Evolutionary conservation across 2,329 filamentous ascomycete genomes (phyloP).

Genomic region (Diaporthe nobilis): DNA sequence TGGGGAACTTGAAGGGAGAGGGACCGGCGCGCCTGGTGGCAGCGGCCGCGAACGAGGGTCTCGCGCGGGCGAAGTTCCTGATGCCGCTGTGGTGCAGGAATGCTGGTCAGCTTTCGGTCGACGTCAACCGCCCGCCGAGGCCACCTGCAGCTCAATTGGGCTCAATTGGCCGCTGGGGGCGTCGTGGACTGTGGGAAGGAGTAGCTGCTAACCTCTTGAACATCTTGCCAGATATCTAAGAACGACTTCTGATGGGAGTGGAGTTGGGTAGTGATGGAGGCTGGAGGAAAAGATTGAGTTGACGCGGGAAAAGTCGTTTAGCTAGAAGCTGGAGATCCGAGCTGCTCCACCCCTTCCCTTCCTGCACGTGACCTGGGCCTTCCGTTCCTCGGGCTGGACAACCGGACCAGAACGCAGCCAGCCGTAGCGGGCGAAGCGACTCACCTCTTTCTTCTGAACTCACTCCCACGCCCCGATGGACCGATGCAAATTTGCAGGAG

Average conservation of each 20-base stretch:
- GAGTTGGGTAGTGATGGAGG: conserved; percentile 60
- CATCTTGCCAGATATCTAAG: conserved; percentile 82
- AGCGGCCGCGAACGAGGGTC: conserved; percentile 70
- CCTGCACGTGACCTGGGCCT: conserved; percentile 19
- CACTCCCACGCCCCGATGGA: background rate
- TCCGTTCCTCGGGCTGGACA: background rate
- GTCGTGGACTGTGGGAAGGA: conserved; percentile 48
- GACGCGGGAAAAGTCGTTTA: conserved; percentile 35
- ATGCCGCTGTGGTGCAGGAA: conserved; percentile 70
- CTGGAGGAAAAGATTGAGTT: conserved; percentile 54
- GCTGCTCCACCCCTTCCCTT: conserved; percentile 15
- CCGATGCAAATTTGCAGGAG: too few relatives aligned
- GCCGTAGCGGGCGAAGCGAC: too few relatives aligned
- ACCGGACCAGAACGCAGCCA: background rate
- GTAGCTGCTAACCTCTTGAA: conserved; percentile 80
- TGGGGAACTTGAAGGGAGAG: conserved; percentile 67
- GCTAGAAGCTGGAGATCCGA: conserved; percentile 39
- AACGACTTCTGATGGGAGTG: conserved; percentile 73
- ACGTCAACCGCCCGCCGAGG: conserved; percentile 32
- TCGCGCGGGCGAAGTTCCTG: conserved; percentile 69
- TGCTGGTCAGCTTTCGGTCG: conserved; percentile 45
- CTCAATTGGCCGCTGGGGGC: conserved; percentile 58
- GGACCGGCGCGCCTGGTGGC: conserved; percentile 70
- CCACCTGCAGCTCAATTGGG: conserved; percentile 63
- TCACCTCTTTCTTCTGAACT: background rate